Evolutionary conservation across 768 basidiomycete species (phyloP), one percentile per base, ranked within the genome.

Genomic region (Lactifluus volemus): DNA sequence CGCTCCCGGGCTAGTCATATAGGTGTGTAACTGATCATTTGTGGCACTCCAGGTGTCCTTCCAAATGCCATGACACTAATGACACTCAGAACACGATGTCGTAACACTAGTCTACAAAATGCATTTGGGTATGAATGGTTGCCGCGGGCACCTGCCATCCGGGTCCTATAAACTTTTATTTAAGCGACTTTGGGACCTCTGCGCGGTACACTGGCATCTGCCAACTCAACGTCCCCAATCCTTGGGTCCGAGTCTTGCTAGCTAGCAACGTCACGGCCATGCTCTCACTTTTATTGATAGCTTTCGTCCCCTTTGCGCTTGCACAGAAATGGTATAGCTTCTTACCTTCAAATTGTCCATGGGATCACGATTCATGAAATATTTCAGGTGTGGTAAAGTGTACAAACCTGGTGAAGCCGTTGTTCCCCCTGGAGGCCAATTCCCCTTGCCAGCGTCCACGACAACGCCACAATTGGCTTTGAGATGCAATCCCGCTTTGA

Each of bases 341-440:
- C 9, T 25, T 25, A 19, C 45, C 21, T 25, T 11, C 11, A 47
- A 47, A 44, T 10, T 10, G 21, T 12, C 21, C 45, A 47, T 11
- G 1, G 4, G 9, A 47, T 25, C 21, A 10, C 45, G 7, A 11
- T 45, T 45, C 5, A 48, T 25, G 17, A 29, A 6, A 34, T 5
- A 19, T 44, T 10, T 38, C 32, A 63, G 81, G 79, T 81, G 80
- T 49, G 79, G 78, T 44, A 81, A 81, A 68, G 75, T 80, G 63
- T 82, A 70, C 66, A 76, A 76, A 72, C 39, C 71, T 7, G 71
- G 72, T 25, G 69, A 77, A 56, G 72, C 76, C 1, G 69, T 77
- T 6, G 73, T 77, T 17, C 74, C 74, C 0, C 79, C 81, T 0
- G 79, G 78, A 0, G 79, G 80, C 2, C 72, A 76, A 54, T 82